These are phyloP conservation scores for Leptodontidium sp. DNA, from an alignment of 2,329 filamentous ascomycete genomes.

Conservation along the genomic window DNA sequence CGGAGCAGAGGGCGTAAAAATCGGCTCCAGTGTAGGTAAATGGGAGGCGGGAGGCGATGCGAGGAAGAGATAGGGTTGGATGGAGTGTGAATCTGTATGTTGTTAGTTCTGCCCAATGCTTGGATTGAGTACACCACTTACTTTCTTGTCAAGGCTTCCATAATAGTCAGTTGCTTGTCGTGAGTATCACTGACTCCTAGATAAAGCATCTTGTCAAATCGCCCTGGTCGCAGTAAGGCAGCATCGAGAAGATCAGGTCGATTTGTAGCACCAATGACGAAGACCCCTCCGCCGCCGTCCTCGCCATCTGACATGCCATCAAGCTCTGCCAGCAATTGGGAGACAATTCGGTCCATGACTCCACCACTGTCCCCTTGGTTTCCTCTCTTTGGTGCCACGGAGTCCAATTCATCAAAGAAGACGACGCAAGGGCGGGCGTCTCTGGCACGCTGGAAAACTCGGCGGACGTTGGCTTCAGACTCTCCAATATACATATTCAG, in stretches of 20 bases:
- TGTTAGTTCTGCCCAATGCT: conserved; percentile 30
- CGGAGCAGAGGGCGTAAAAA: conserved; percentile 95
- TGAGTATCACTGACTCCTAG: conserved; percentile 96
- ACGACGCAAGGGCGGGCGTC: conserved; percentile 89
- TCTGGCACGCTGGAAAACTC: conserved; percentile 86
- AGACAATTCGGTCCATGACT: conserved; percentile 98
- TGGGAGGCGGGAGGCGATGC: conserved; percentile 79
- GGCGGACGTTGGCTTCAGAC: conserved; percentile 88
- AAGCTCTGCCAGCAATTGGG: conserved; percentile 90
- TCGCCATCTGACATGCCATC: conserved; percentile 97
- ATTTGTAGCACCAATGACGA: conserved; percentile 97
- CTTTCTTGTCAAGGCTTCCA: conserved; percentile 95
- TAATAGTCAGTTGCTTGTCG: conserved; percentile 92
- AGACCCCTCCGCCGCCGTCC: conserved; percentile 82
- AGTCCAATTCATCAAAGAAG: conserved; percentile 93
- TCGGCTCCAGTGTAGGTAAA: conserved; percentile 98
- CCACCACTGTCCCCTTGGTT: conserved; percentile 97
- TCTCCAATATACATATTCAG: conserved; percentile 98
- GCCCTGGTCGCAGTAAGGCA: conserved; percentile 84
- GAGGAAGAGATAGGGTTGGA: conserved; percentile 76
- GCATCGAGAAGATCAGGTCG: conserved; percentile 91
- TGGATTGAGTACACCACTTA: conserved; percentile 57
- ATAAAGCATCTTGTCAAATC: conserved; percentile 99
- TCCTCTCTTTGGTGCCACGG: conserved; percentile 92
- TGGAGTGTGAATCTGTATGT: conserved; percentile 80